Conservation (phyloP, 345 rosid genomes). For the Populus nigra region DNA sequence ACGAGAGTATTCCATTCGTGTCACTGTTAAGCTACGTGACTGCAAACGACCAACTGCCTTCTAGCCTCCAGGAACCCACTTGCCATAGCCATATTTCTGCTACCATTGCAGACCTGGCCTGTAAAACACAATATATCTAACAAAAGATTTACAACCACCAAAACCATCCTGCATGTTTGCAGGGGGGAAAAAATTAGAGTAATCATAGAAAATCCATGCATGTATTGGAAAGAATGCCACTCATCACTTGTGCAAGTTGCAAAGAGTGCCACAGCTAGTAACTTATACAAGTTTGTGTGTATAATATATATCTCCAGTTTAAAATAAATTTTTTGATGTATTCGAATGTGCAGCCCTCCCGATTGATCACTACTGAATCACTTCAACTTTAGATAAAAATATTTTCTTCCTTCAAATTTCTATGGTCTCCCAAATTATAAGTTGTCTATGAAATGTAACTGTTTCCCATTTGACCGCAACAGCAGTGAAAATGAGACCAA, state of each 20-base stretch:
- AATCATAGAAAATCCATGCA: background rate
- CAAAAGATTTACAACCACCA: background rate
- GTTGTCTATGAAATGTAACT: background rate
- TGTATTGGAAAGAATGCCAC: background rate
- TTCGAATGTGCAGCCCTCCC: background rate
- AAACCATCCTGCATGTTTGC: background rate
- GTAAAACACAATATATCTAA: slow-evolving; percentile 21
- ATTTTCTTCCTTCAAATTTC: background rate
- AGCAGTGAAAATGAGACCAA: background rate
- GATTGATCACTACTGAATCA: background rate
- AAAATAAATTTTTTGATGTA: background rate
- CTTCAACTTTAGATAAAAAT: background rate
- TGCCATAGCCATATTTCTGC: slow-evolving; percentile 96
- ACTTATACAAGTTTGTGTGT: background rate
- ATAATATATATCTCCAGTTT: background rate
- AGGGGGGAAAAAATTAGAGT: background rate
- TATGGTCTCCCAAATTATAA: background rate
- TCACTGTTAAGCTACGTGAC: slow-evolving; percentile 91
- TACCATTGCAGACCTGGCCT: slow-evolving; percentile 80
- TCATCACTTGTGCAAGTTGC: background rate
- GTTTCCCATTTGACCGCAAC: background rate
- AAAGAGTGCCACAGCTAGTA: background rate
- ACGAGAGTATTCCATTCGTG: slow-evolving; percentile 80
- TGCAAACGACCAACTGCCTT: slow-evolving; percentile 79
- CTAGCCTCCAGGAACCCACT: slow-evolving; percentile 98